A percentile compares a stretch with the other conserved stretches of the same genome.
Conservation (phyloP, 805 yeast species). For the Schwanniomyces vanrijiae region DNA sequence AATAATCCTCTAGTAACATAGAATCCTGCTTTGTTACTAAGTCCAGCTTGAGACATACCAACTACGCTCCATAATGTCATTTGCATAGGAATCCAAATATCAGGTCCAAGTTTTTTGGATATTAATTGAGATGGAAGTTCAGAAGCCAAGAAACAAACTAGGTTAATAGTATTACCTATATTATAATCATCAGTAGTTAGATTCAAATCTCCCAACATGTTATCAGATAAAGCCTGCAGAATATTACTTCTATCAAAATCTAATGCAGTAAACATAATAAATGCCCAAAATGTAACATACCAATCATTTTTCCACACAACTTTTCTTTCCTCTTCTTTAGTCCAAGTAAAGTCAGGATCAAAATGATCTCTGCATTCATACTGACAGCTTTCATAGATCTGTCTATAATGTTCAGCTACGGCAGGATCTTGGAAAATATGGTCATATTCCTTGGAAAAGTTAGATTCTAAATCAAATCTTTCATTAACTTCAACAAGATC, state of each 20-base stretch:
- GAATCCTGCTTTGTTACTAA: slow-evolving; percentile 43
- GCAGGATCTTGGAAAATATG: slow-evolving; percentile 44
- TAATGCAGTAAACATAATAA: slow-evolving; percentile 57
- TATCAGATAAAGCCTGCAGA: slow-evolving; percentile 58
- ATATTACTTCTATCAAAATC: slow-evolving; percentile 61
- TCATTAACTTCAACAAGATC: not conserved
- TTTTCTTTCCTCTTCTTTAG: slow-evolving; percentile 48
- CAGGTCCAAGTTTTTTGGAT: slow-evolving; percentile 64
- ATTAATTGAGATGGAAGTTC: slow-evolving; percentile 68
- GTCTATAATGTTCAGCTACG: slow-evolving; percentile 45
- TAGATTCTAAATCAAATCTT: slow-evolving; percentile 6
- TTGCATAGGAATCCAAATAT: slow-evolving; percentile 60
- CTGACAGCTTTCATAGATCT: slow-evolving; percentile 45
- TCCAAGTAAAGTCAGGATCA: slow-evolving; percentile 62
- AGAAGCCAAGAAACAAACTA: slow-evolving; percentile 51
- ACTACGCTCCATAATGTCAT: slow-evolving; percentile 57
- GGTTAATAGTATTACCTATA: slow-evolving; percentile 55
- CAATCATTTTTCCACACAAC: slow-evolving; percentile 53
- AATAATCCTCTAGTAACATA: slow-evolving; percentile 49
- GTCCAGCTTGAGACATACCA: slow-evolving; percentile 50
- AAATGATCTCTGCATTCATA: slow-evolving; percentile 58
- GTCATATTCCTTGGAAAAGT: slow-evolving; percentile 4
- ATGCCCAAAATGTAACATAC: slow-evolving; percentile 57
- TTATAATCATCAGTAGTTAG: slow-evolving; percentile 61
- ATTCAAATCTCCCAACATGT: slow-evolving; percentile 49